A percentile compares a stretch with the other conserved stretches of the same genome.
These are phyloP conservation scores for Podila clonocystis DNA, from an alignment of 192 early-diverging fungal species.

Conservation along the genomic window DNA sequence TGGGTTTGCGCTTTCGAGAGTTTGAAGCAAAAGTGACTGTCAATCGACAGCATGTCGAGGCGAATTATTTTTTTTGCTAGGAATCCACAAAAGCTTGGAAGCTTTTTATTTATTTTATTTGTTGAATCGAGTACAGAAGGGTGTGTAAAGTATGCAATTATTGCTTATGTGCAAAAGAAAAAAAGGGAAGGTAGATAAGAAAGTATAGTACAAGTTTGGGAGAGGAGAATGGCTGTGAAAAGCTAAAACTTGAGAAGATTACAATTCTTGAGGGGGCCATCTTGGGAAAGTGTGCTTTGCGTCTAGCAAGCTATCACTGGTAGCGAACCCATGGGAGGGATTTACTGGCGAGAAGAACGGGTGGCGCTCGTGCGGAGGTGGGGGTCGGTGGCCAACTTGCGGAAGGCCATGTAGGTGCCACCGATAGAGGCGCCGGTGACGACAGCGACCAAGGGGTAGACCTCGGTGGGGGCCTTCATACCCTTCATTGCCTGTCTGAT, in stretches of 20 bases:
- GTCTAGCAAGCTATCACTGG: no score
- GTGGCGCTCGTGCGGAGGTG: conserved; percentile 30
- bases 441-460: conserved; percentile 44
- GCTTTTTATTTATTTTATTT: no score
- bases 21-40: no score
- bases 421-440: conserved; percentile 44
- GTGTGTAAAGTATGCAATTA: no score
- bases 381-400: conserved; percentile 48
- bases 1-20: background rate
- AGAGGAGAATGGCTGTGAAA: background rate
- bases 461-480: conserved; percentile 47
- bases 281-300: no score
- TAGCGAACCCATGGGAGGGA: background rate
- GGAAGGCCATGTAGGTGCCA: conserved; percentile 47
- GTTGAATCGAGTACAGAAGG: no score
- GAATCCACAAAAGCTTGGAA: no score
- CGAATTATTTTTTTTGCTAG: no score
- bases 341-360: conserved; percentile 8
- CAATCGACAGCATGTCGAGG: no score
- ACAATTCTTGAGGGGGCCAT: conserved; percentile 5
- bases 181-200: background rate
- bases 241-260: no score
- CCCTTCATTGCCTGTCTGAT: conserved; percentile 29
- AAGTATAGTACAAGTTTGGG: background rate
- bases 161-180: background rate